These are phyloP conservation scores for Jamesozyma spencerorum DNA, from an alignment of 805 yeast species.

Conservation along the genomic window DNA sequence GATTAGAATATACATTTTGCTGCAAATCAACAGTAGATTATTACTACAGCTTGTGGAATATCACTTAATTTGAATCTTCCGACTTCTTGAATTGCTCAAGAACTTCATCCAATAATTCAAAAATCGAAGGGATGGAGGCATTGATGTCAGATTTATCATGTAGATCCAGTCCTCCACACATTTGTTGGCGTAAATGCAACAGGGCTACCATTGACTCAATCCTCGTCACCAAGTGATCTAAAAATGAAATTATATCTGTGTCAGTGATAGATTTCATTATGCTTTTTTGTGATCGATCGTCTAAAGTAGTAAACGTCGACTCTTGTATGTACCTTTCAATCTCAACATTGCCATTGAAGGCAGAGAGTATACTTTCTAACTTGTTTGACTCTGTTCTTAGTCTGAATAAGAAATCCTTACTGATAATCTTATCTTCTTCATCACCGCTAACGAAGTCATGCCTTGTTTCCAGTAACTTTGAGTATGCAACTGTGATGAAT, in stretches of 20 bases:
- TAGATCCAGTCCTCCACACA: conserved; percentile 14
- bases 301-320: conserved; percentile 8
- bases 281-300: conserved; percentile 15
- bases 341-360: conserved; percentile 32
- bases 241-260: conserved; percentile 42
- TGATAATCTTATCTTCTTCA: conserved; percentile 23
- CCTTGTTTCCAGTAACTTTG: conserved; percentile 53
- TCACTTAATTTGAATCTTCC: no score
- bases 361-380: conserved; percentile 50
- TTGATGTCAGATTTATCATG: conserved; percentile 9
- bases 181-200: conserved; percentile 35
- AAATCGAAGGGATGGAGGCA: conserved; percentile 11
- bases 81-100: conserved; percentile 4
- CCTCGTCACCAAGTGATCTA: conserved; percentile 61
- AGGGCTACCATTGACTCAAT: conserved; percentile 50
- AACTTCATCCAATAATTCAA: conserved; percentile 23
- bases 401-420: conserved; percentile 37
- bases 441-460: conserved; percentile 36
- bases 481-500: conserved; percentile 68
- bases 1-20: no score
- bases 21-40: no score
- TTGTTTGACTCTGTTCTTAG: conserved; percentile 47
- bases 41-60: no score
- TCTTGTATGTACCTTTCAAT: conserved; percentile 1
- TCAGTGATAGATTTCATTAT: conserved; percentile 21